Evolutionary conservation across 2,329 filamentous ascomycete species (phyloP), one percentile per base, ranked within the genome.

Genomic region (Sphaceloma murrayae): DNA sequence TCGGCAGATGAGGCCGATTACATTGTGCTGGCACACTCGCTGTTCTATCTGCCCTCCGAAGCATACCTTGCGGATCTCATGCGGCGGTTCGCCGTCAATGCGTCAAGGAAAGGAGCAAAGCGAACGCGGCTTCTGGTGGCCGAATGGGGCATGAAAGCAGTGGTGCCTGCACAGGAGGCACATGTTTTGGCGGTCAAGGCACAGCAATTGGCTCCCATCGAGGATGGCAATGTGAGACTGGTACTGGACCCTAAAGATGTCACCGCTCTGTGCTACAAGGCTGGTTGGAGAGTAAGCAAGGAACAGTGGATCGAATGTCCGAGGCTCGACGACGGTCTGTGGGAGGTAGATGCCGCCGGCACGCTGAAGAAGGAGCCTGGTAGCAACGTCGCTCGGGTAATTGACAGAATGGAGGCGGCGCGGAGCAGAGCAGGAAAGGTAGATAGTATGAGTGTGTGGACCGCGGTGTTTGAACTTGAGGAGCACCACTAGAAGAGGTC

Each of bases 131-230:
- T 74, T 3, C 62, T 62, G 24, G 49, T 73, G 4, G 69, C 69
- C 9, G 70, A 73, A 54, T 73, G 67, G 59, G 62, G 63, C 1
- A 53, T 74, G 18, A 52, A 55, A 5, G 65, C 69, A 0, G 63
- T 62, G 0, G 49, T 63, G 17, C 55, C 53, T 4, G 58, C 61
- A 1, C 64, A 67, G 0, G 48, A 60, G 33, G 65, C 73, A 13
- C 74, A 77, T 49, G 65, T 77, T 5, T 58, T 77, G 1, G 69
- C 72, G n/a, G 65, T 66, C 2, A 53, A 77, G 14, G 57, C 71
- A 0, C 70, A 75, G 52, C 62, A 58, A 2, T 63, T 63, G 22
- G 63, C 64, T 42, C 44, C 50, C 1, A 48, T 56, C 0, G 67
- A 63, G 43, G 47, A 43, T 0, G 63, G 62, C 6, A 77, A 78